Evolutionary conservation across 352 stramenopile genomes (phyloP).

Genomic region (Pilasporangium apinafurcum): DNA sequence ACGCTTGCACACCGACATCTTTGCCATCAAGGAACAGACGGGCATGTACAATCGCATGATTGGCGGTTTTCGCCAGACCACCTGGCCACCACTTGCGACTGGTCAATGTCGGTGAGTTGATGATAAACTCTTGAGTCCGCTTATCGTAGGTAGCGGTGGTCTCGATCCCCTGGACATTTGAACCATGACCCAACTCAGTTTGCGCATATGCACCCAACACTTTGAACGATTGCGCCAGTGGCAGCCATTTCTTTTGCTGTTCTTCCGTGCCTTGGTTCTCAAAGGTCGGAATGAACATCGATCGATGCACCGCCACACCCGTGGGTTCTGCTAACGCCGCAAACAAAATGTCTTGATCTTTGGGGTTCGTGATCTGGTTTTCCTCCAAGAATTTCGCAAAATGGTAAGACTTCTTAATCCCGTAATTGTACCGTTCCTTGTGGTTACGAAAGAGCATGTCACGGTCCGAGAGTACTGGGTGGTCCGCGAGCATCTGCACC

Average conservation of each 20-base stretch:
- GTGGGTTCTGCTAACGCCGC: constrained; percentile 30
- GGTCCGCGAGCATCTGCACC: constrained; percentile 17
- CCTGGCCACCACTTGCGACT: constrained; percentile 90
- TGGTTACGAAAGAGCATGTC: constrained; percentile 30
- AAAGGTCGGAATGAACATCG: constrained; percentile 33
- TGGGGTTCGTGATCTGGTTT: constrained; percentile 17
- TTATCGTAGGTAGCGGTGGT: constrained; percentile 89
- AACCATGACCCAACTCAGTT: constrained; percentile 90
- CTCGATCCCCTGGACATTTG: constrained; percentile 80
- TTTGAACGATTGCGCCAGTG: constrained; percentile 32
- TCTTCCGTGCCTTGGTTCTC: constrained; percentile 27
- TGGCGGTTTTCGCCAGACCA: constrained; percentile 82
- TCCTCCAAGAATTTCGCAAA: constrained; percentile 18
- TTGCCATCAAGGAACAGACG: constrained; percentile 45
- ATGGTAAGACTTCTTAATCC: constrained; percentile 26
- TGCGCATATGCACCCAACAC: constrained; percentile 87
- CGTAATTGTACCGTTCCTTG: constrained; percentile 24
- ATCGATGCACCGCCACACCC: constrained; percentile 40
- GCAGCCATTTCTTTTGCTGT: constrained; percentile 44
- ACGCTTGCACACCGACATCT: constrained; percentile 87
- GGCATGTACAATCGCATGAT: constrained; percentile 89
- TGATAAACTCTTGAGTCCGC: constrained; percentile 78
- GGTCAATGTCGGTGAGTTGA: constrained; percentile 88
- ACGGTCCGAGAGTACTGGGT: constrained; percentile 25
- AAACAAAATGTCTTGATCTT: constrained; percentile 17